Base-by-base conservation (phyloP, 805 yeast species). In the Yamadazyma endophytica region DNA sequence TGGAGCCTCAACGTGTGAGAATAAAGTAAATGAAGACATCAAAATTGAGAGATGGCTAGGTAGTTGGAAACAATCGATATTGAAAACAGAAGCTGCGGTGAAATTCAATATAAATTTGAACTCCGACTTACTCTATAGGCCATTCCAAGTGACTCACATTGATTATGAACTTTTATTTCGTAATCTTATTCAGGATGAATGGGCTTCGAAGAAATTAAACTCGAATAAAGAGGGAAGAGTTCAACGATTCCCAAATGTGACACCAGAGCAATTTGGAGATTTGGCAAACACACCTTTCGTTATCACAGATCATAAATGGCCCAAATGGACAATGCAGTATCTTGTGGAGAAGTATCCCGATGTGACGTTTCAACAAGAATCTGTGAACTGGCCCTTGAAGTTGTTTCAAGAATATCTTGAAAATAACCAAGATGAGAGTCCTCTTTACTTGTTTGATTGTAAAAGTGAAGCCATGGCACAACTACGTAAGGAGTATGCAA, bases 361-460 rank as follows among this genome's bases (percentile, higher is more conserved):
- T 14, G 79, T 73, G 3, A 61, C 56, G 27, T 89, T 89, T 56
- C 73, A 90, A 33, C 95, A 88, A 54, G 97, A 89, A 56, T 76
- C 84, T 18, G 90, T 86, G 27, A 73, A 77, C 39, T 88, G 96
- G 96, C 70, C 79, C 3, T 59, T 88, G 14, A 44, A 61, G 2
- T 60, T 75, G 13, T 88, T 85, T 48, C 50, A 70, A 1, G 66
- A 77, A 31, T 88, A 88, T 49, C 70, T 80, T 45, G 46, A 57
- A 4, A 35, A 58, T 9, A 89, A 87, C 53, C 44, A 47, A 14
- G 97, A 88, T 55, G 96, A 88, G 52, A 77, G 82, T 14, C 96
- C 96, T 5, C 61, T 88, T 14, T 88, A 88, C 52, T 58, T 88
- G 16, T 88, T 88, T 57, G 97, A 88, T 52, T 84, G 95, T 53